Percentiles rank a stretch among this genome's conserved stretches.
These are phyloP conservation scores for Tranzscheliella williamsii DNA, from an alignment of 1,284 basidiomycete genomes.

Conservation along the genomic window DNA sequence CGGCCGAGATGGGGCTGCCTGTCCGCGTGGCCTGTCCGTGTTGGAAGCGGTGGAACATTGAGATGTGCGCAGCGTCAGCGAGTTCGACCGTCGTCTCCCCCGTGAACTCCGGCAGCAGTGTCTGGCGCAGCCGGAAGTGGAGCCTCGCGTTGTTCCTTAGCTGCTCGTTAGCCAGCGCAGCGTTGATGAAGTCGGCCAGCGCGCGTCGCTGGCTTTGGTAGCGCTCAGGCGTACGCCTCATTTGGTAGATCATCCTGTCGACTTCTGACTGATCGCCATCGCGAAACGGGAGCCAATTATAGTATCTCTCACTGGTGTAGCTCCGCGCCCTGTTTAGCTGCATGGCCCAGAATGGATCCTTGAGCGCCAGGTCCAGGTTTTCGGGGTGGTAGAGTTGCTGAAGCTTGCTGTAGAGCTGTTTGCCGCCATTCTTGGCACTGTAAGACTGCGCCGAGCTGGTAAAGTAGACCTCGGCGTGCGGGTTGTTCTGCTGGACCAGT, in stretches of 20 bases:
- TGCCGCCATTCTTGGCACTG: conserved; percentile 10
- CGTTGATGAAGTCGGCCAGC: not conserved
- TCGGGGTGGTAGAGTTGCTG: conserved; percentile 9
- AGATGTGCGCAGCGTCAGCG: conserved; percentile 26
- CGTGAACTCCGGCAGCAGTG: conserved; percentile 15
- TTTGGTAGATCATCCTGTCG: conserved; percentile 1
- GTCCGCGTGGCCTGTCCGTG: not conserved
- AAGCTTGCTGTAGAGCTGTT: conserved; percentile 6
- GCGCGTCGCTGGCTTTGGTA: not conserved
- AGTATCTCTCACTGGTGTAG: not conserved
- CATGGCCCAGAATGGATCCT: conserved; percentile 16
- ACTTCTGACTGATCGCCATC: not conserved
- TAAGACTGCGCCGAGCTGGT: conserved; percentile 17
- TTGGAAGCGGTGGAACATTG: conserved; percentile 15
- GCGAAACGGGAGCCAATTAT: not conserved
- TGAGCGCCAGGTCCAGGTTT: conserved; percentile 13
- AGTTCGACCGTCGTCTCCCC: conserved; percentile 13
- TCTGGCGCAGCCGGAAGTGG: not conserved
- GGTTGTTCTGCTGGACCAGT: not conserved
- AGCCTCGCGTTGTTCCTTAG: not conserved
- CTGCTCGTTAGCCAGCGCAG: not conserved
- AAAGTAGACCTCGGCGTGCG: conserved; percentile 7
- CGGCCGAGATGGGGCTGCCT: not conserved
- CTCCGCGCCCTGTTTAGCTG: conserved; percentile 5
- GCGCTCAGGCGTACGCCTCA: not conserved